These are phyloP conservation scores for Yamadazyma membranifaciens DNA, from an alignment of 1,139 yeast genomes.

Conservation along the genomic window DNA sequence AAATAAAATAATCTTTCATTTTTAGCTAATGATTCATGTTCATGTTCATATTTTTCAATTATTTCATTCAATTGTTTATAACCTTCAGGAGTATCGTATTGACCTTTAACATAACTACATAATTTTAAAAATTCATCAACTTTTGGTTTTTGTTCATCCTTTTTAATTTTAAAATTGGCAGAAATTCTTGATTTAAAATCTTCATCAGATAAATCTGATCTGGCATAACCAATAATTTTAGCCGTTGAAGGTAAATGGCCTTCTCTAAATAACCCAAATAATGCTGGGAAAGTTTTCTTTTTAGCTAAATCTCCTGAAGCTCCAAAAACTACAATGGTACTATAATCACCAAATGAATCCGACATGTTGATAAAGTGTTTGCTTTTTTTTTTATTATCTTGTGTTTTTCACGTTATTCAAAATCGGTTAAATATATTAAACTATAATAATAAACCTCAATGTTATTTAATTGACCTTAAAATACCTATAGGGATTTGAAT, in stretches of 20 bases:
- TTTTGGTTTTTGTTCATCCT: conserved; percentile 45
- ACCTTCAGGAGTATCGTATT: conserved; percentile 78
- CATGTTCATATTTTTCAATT: conserved; percentile 59
- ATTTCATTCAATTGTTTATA: conserved; percentile 54
- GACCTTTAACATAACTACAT: conserved; percentile 70
- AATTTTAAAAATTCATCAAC: conserved; percentile 64
- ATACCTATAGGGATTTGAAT: background rate
- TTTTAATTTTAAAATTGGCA: conserved; percentile 58
- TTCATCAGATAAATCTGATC: conserved; percentile 67
- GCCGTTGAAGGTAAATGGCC: conserved; percentile 72
- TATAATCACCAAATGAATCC: conserved; percentile 54
- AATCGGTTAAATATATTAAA: background rate
- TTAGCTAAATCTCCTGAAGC: conserved; percentile 97
- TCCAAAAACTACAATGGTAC: conserved; percentile 83
- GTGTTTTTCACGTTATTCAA: no score
- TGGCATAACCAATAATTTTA: conserved; percentile 87
- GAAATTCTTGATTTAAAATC: conserved; percentile 68
- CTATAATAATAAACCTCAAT: background rate
- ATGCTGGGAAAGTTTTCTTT: conserved; percentile 88
- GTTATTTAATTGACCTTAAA: no score
- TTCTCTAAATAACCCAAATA: conserved; percentile 71
- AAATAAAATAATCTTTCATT: conserved; percentile 82
- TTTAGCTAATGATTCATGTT: conserved; percentile 34
- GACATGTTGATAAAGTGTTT: conserved; percentile 12
- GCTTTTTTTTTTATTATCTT: no score